Evolutionary conservation across 1,284 basidiomycete genomes (phyloP).

Genomic region (Microbotryum intermedium): DNA sequence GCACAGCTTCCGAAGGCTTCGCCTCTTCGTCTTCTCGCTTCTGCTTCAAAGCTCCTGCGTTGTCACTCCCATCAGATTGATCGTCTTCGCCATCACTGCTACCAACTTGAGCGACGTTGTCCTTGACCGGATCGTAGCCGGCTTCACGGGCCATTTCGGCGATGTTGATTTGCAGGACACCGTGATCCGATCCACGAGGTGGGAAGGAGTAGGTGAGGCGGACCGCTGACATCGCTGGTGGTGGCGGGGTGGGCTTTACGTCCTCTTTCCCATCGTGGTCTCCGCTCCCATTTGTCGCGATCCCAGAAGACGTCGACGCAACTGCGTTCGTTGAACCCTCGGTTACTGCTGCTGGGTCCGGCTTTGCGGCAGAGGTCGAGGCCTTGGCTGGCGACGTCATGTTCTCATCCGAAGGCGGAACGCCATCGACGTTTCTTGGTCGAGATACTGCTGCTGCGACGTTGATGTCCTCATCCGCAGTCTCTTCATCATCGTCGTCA

Average conservation of each 20-base stretch:
- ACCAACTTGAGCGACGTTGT: too few relatives aligned
- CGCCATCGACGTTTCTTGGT: too few relatives aligned
- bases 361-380: too few relatives aligned
- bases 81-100: conserved; percentile 51
- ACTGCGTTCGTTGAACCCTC: background rate
- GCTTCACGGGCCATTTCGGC: conserved; percentile 50
- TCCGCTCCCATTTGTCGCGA: too few relatives aligned
- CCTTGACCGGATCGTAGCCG: conserved; percentile 39
- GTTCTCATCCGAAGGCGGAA: too few relatives aligned
- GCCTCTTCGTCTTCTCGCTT: conserved; percentile 24
- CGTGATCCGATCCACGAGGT: conserved; percentile 59
- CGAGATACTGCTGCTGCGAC: background rate
- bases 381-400: too few relatives aligned
- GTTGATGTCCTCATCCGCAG: conserved; percentile 8
- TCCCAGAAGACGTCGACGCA: background rate
- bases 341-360: too few relatives aligned
- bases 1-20: background rate
- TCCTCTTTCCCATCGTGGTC: conserved; percentile 11
- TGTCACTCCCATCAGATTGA: conserved; percentile 44
- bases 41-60: conserved; percentile 46
- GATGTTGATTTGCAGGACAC: conserved; percentile 52
- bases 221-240: background rate
- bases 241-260: conserved; percentile 2
- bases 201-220: conserved; percentile 55
- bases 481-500: conserved; percentile 3